Evolutionary conservation across 768 basidiomycete species (phyloP), one percentile per base, ranked within the genome.

Genomic region (Sarcodon aspratus): DNA sequence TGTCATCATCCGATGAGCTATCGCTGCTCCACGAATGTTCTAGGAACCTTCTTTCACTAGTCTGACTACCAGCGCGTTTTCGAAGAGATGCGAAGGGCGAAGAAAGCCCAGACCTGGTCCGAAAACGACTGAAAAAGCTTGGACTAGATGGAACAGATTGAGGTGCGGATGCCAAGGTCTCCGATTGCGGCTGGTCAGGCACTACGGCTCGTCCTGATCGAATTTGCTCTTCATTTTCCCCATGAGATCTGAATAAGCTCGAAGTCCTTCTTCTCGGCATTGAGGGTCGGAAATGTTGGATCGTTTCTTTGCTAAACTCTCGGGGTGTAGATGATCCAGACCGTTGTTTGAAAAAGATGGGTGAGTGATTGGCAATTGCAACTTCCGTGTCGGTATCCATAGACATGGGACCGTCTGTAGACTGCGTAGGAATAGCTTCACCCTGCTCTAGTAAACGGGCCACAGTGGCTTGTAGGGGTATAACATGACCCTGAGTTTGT

Each of bases 321-420:
- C 13, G 40, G 13, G 40, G 40, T 42, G 40, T 42, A 15, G 40
- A 42, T 27, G 40, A 42, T 13, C 40, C 40, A 9, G 40, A 42
- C 11, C 27, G 17, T 27, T 42, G 74, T 52, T 69, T 73, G 55
- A 75, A 79, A 49, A 76, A 76, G 66, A 74, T 72, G 31, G 68
- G 66, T 15, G 78, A 74, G 2, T 76, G 74, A 47, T 73, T 74
- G 35, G 69, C 64, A 57, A 86, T 86, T 1, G 82, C 83, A 5
- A 69, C 71, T 63, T 92, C 90, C 0, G 78, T 78, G 59, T 94
- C 90, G 0, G 86, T 83, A 56, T 92, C 90, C 48, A 85, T 71
- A 8, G 88, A 77, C 34, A 88, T 61, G 9, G 85, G 81, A 9
- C 65, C 63, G 27, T 82, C 79, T 11, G 67, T 68, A 32, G 68